Base-by-base conservation (phyloP, 176 grass and related monocot genomes). In the Oryza nivara region DNA sequence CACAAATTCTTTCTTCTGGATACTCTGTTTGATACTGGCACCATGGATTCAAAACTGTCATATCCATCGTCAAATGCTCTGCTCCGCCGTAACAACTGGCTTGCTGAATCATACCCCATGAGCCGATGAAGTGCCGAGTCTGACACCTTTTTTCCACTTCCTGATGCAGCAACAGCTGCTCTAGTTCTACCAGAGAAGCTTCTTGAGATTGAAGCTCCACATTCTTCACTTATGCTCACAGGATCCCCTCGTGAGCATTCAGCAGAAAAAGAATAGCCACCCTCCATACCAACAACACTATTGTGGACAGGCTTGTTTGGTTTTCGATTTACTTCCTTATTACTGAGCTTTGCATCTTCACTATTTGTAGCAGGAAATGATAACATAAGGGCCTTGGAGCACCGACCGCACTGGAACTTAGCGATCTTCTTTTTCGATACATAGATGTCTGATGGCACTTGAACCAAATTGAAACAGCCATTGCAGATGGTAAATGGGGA, bases 31-130 rank as follows among this genome's bases (percentile, higher is more conserved):
- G 90, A 92, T 60, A 85, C 74, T 13, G 86, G 90, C 61, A 92
- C 80, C 80, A 87, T 90, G 20, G 85, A 90, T 49, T 94, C 91
- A 10, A 92, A 90, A 65, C 88, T 94, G 69, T 94, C 95, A 34
- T 90, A 81, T 19, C 87, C 87, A 79, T 78, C 82, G 32, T 91
- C 92, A 58, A 87, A 71, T 36, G 76, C 80, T 61, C 67, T 83
- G 43, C 65, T 79, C n/a, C 86, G 73, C 49, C 84, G 83, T 73
- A 99, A 78, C 75, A 99, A 85, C 60, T 99, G 91, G 13, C 86
- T 96, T 38, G 93, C 97, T 48, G 97, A 99, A 86, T 89, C 87
- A 83, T 99, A 99, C 56, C 97, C 97, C 97, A 99, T 94, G 38
- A 99, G 90, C 72, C 79, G 87, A 86, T 99, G 97, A 83, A 99